These are phyloP conservation scores for Lodderomyces elongisporus DNA, from an alignment of 1,139 yeast genomes.

Conservation along the genomic window DNA sequence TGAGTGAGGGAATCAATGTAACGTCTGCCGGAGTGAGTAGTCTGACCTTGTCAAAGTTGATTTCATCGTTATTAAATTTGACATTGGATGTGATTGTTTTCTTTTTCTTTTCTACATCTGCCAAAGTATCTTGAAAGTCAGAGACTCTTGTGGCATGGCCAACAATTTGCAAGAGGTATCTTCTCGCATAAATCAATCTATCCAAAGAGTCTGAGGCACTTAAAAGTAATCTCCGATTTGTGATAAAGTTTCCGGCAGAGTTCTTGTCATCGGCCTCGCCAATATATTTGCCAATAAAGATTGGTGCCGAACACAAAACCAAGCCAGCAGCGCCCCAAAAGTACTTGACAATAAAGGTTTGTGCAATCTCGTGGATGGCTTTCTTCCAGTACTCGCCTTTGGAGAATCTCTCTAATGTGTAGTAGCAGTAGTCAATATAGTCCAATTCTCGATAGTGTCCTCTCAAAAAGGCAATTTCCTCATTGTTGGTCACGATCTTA, in stretches of 20 bases:
- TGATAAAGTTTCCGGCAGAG: constrained; percentile 72
- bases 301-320: constrained; percentile 82
- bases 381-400: constrained; percentile 73
- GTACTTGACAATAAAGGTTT: constrained; percentile 82
- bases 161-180: constrained; percentile 75
- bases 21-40: constrained; percentile 84
- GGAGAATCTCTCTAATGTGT: constrained; percentile 73
- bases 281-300: constrained; percentile 62
- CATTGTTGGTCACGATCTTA: constrained; percentile 70
- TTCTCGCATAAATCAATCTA: constrained; percentile 77
- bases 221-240: constrained; percentile 80
- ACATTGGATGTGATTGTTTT: constrained; percentile 28
- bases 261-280: constrained; percentile 46
- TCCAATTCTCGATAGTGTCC: constrained; percentile 82
- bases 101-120: constrained; percentile 38
- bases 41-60: constrained; percentile 69
- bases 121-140: constrained; percentile 63
- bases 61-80: constrained; percentile 50
- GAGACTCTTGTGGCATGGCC: constrained; percentile 81
- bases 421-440: constrained; percentile 73
- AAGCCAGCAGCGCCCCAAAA: constrained; percentile 96
- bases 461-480: constrained; percentile 80
- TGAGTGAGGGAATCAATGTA: constrained; percentile 58
- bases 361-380: constrained; percentile 72
- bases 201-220: constrained; percentile 90